Evolutionary conservation across 805 yeast species (phyloP), one percentile per base, ranked within the genome.

Genomic region (Yamadazyma olivae): DNA sequence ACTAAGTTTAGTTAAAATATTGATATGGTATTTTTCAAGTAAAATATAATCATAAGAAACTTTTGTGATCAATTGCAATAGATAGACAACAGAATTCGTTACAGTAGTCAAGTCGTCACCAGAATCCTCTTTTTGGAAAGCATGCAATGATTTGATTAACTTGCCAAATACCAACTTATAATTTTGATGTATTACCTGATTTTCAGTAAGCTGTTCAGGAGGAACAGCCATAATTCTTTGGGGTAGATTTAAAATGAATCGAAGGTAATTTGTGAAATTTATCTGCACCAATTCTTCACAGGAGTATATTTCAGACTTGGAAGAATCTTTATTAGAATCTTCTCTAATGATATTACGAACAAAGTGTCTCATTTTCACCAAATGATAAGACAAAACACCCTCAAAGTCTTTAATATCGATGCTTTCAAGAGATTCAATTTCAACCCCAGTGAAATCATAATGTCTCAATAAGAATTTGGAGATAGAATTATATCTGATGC

Each of bases 231-330:
- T 20, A 6, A 38, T 29, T 16, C 41, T 46, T 9, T 44, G 37
- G 5, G 71, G 72, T 20, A 67, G 45, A 14, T 38, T 43, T n/a
- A 66, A 31, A 8, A 67, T 39, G 38, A 47, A 63, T 16, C 70
- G 43, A 12, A 66, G 44, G 36, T 65, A 66, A 36, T 66, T 67
- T 10, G 60, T 49, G 39, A 64, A 56, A 32, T 66, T 66, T 4
- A 60, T 42, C 40, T 66, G 71, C 17, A 64, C 44, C n/a, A 67
- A 39, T 34, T 66, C 71, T 43, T 67, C 72, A 33, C 49, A 45
- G 2, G 46, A 33, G 25, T 32, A 39, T 10, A 45, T 33, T 20
- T 46, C 49, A 1, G 36, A 19, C 16, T 44, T 27, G 6, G 28
- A 17, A 13, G 15, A 8, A 4, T 31, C 37, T 20, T 30, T 43